phyloP scores from a whole-genome alignment of 2,329 filamentous ascomycete species.

The Claviceps paspali region DNA sequence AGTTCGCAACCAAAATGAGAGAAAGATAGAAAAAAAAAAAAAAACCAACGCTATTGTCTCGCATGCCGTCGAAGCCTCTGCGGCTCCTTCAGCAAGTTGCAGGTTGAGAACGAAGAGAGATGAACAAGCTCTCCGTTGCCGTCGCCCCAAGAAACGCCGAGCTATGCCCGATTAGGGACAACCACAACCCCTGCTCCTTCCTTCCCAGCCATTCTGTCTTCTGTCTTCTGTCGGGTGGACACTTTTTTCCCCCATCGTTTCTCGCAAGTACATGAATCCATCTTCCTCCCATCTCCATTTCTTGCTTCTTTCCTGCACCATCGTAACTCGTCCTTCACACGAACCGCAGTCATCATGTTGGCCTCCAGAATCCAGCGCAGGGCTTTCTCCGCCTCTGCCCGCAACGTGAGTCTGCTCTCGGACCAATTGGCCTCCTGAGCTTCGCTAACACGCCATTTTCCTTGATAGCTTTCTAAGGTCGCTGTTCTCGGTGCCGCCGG shows the following conservation, averaged over 20 bases:
- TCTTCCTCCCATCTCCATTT: slow-evolving; percentile 5
- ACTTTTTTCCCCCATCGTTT: slow-evolving; percentile 9
- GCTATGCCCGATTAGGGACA: slow-evolving; percentile 10
- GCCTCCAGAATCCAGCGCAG: slow-evolving; percentile 56
- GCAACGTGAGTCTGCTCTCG: slow-evolving; percentile 42
- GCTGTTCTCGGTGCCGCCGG: slow-evolving; percentile 91
- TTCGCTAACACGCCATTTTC: slow-evolving; percentile 3
- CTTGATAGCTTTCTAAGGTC: slow-evolving; percentile 77
- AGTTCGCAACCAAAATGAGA: too few species aligned
- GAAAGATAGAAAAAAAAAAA: too few species aligned
- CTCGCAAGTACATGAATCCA: slow-evolving; percentile 7
- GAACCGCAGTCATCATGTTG: slow-evolving; percentile 46
- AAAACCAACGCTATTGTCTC: too few species aligned
- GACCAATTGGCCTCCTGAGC: background rate
- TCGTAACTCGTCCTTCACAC: slow-evolving; percentile 8
- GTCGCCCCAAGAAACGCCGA: slow-evolving; percentile 8
- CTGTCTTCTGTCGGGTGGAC: slow-evolving; percentile 1
- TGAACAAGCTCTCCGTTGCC: too few species aligned
- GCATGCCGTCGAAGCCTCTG: too few species aligned
- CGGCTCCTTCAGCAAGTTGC: too few species aligned
- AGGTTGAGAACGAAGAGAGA: too few species aligned
- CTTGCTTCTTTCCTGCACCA: slow-evolving; percentile 8
- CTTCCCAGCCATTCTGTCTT: background rate
- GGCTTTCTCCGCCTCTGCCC: slow-evolving; percentile 66
- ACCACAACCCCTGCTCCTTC: background rate